Evolutionary conservation across 495 filamentous ascomycete species (phyloP), one percentile per base, ranked within the genome.

Genomic region (Annulohypoxylon nitens): DNA sequence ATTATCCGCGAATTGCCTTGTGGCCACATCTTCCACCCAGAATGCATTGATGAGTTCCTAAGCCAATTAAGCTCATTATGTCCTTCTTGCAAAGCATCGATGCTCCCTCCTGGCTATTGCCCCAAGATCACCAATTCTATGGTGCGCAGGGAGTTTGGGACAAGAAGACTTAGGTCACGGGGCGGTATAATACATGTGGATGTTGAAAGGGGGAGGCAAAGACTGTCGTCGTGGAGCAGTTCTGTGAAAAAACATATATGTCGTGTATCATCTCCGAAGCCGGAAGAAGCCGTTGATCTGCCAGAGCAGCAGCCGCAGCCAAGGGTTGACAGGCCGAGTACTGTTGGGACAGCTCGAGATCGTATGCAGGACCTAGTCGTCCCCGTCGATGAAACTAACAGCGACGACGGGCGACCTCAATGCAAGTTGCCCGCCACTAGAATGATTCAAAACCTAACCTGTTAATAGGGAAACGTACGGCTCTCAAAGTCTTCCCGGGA

Each of bases 21-120:
- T 71, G 88, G 91, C 0, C 95, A 98, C 77, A 94, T 97, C 64
- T 98, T 93, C 81, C 94, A 98, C 63, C 90, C 93, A 2, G 90
- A 90, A 47, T 98, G 95, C 78, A 93, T 98, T 72, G 94, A 98
- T 76, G 83, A 87, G 10, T 95, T 93, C 71, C 83, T 98, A 47
- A 81, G 83, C 54, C 82, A 87, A 43, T 88, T 87, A 74, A 94
- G 90, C 77, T 92, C 90, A 45, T 85, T 97, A 11, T 98, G 95
- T 75, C 95, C 95, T 1, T 80, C 97, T 59, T 98, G 95, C 83
- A 97, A 97, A 75, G 85, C 88, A 51, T 90, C 86, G 50, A 91
- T 93, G 65, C 81, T 97, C 4, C 86, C 92, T 2, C 75, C 76
- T 3, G 90, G 90, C 0, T 90, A 88, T 75, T 91, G 89, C 59